Base-by-base conservation (phyloP, 345 rosid genomes). In the Psidium guajava region DNA sequence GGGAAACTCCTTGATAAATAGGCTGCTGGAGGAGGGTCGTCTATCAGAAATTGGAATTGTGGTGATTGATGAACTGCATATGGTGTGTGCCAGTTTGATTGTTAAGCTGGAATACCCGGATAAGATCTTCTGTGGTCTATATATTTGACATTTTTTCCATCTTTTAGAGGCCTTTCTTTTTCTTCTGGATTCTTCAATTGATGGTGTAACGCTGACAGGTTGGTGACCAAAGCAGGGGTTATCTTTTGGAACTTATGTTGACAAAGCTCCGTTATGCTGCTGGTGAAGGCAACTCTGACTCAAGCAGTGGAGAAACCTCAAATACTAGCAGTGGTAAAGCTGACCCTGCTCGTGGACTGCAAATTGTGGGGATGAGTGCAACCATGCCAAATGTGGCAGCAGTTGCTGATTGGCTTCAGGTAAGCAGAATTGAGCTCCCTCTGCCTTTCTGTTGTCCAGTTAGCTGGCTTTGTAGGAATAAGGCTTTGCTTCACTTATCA, bases 341-440 rank as follows among this genome's bases (percentile, higher is more conserved):
- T 87, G 99, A 95, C 89, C 90, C 95, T 90, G 90, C 90, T 92
- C 93, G 91, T 83, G 98, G 98, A 84, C 86, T 95, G 90, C 99
- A 97, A 92, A 97, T 97, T 88, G 96, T 97, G 87, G 99, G 99
- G 85, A 97, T 97, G 99, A 97, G 99, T 86, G 99, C 98, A 85
- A 97, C 99, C 82, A 97, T 97, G 98, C 99, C 99, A 85, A 97
- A 97, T 88, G 96, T 97, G 57, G 96, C 95, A 85, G 98, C 98
- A 83, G 98, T 95, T 92, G 98, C 99, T 59, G 93, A 97, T 87
- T 97, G 98, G 98, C 98, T 95, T 88, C 99, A 95, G 93, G 98
- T 95, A 90, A 93, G 55, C 13, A 24, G 42, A 82, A 53, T 18
- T 82, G 54, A 69, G 80, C 80, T 36, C 25, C 47, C 80, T 69